These are phyloP conservation scores for Fusarium sulawesiense DNA, from an alignment of 2,329 filamentous ascomycete species.

Conservation along the genomic window DNA sequence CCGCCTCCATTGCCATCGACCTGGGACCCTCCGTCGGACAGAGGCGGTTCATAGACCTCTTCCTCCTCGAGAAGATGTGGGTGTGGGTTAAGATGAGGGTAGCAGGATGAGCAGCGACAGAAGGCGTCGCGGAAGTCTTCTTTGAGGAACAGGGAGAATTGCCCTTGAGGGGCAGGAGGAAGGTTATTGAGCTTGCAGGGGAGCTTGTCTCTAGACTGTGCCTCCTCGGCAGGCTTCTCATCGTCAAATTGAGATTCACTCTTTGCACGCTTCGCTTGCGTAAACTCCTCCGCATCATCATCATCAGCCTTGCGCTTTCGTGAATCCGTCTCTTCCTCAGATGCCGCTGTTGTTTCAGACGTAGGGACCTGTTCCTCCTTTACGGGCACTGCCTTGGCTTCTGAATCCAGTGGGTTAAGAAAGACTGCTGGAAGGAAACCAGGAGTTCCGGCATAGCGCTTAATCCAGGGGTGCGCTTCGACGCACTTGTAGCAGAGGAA, in stretches of 20 bases:
- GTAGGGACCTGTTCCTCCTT: conserved; percentile 13
- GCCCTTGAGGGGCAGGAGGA: conserved; percentile 63
- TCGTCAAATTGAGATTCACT: conserved; percentile 49
- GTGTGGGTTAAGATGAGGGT: conserved; percentile 75
- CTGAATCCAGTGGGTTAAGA: conserved; percentile 42
- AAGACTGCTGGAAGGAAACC: conserved; percentile 85
- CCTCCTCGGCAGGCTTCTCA: conserved; percentile 16
- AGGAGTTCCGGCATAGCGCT: conserved; percentile 80
- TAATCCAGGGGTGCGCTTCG: conserved; percentile 90
- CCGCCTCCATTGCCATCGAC: conserved; percentile 58
- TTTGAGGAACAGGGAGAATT: conserved; percentile 85
- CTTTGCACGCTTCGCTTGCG: conserved; percentile 64
- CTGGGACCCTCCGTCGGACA: conserved; percentile 74
- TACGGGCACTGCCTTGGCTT: neutral
- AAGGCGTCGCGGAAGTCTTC: conserved; percentile 82
- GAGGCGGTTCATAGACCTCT: conserved; percentile 90
- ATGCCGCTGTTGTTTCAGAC: neutral
- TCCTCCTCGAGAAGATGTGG: conserved; percentile 92
- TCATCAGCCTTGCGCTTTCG: conserved; percentile 77
- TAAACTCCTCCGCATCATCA: conserved; percentile 56
- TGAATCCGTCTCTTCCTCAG: conserved; percentile 40
- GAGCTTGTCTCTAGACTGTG: conserved; percentile 24
- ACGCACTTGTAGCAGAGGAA: conserved; percentile 96
- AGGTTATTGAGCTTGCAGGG: conserved; percentile 72
- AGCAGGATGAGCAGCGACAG: conserved; percentile 87